Evolutionary conservation across 2,329 filamentous ascomycete genomes (phyloP), one percentile per base, ranked within the genome.

Genomic region (Fusarium nanum): DNA sequence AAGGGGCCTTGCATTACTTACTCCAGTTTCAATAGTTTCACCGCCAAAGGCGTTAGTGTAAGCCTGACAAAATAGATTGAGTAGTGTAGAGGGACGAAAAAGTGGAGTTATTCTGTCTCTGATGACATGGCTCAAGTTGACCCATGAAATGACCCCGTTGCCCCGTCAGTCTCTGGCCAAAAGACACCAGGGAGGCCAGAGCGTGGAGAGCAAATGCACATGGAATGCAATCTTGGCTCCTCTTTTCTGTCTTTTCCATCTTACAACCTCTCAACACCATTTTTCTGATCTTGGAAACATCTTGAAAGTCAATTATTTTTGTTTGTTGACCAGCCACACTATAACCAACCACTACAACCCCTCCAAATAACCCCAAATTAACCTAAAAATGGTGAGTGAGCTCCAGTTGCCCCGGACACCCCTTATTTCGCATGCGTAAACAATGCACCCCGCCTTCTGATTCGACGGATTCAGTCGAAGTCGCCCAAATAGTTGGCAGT

Each of bases 351-450:
- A 55, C 48, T 40, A 60, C 11, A 34, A 63, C 59, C 55, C 61
- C 44, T 60, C 56, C 59, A 61, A 68, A 37, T 37, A 30, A 30
- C 28, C 28, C 28, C 28, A 30, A 30, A 30, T 57, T 57, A 57
- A 63, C 61, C 68, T 70, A 65, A 79, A 73, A 77, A 81, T 81
- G 79, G 79, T 81, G 76, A 81, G 79, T 81, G 76, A 81, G 79
- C 56, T 61, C 45, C 47, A 60, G 67, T 81, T 78, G 77, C 75
- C 76, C 77, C 73, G 74, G 74, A 61, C 76, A 77, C 74, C 78
- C 60, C 55, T 55, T 65, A 65, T 46, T 68, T 67, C 46, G 41
- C 48, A 53, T 23, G 68, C 67, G 76, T 79, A 79, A 79, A 79
- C 78, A 79, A 79, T 74, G 66, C 60, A 70, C 75, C 75, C 77